Evolutionary conservation across 345 rosid genomes (phyloP).

Genomic region (Balakata baccata): DNA sequence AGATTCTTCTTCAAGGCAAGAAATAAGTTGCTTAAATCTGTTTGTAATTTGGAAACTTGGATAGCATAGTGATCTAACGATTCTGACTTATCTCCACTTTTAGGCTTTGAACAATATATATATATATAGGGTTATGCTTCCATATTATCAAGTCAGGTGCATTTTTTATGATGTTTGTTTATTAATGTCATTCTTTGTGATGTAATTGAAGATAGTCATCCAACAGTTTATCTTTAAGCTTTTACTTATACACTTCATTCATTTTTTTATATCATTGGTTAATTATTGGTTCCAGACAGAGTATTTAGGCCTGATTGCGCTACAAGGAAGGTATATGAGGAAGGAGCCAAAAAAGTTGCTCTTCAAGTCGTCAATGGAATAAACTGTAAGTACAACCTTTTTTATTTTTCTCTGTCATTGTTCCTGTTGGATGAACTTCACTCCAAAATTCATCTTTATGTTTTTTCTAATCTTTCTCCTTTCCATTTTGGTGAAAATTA

Average conservation of each 20-base stretch:
- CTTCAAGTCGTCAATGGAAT: constrained; percentile 83
- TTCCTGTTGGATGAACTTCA: constrained; percentile 3
- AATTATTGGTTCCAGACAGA: constrained; percentile 52
- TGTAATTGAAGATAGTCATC: background rate
- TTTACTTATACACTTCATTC: constrained; percentile 1
- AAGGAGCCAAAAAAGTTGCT: constrained; percentile 81
- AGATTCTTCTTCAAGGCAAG: background rate
- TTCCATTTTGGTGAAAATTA: constrained; percentile 1
- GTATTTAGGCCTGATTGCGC: constrained; percentile 66
- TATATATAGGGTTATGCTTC: background rate
- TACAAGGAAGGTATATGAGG: constrained; percentile 72
- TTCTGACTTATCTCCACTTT: background rate
- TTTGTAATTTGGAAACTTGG: background rate
- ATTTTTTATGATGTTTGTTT: background rate
- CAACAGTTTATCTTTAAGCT: background rate
- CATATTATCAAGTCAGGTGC: background rate
- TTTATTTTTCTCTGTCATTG: background rate
- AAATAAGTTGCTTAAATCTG: background rate
- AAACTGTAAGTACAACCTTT: constrained; percentile 44
- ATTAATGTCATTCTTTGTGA: background rate
- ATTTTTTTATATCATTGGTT: constrained; percentile 18
- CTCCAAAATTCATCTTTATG: constrained; percentile 1
- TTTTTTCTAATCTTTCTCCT: background rate
- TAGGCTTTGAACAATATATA: too few species aligned
- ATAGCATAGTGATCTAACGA: background rate